Evolutionary conservation across 2,329 filamentous ascomycete species (phyloP), one percentile per base, ranked within the genome.

Genomic region (Neonectria sp.): DNA sequence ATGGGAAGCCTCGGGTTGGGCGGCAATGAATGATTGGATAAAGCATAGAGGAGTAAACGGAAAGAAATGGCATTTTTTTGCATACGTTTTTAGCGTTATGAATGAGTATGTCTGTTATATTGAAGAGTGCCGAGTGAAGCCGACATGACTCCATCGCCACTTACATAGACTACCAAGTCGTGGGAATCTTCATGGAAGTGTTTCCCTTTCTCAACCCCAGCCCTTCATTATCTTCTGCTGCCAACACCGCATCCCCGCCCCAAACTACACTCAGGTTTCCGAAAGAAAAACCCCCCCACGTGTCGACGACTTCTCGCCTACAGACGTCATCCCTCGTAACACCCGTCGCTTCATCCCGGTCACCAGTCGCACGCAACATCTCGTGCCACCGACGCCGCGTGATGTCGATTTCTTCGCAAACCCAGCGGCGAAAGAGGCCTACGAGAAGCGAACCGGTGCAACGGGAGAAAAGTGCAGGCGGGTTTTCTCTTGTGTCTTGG

Each of bases 1-100:
- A 75, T 37, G 70, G 63, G 48, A 66, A 68, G 49, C 49, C 49
- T 33, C 29, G 49, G 46, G 24, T 6, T 27, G 46, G 24, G n/a
- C 37, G 37, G 40, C 40, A 25, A 51, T 17, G n/a, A 31, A 35
- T 6, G 21, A 35, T 35, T 53, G 51, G 29, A 35, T 25, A 53
- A 24, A 2, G 40, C 2, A 45, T 45, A 45, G 51, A 53, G 31
- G n/a, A 53, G 25, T 17, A 6, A 6, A 17, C 13, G 24, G 25
- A 17, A 29, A 51, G 24, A 27, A 33, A 6, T 17, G 21, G n/a
- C 25, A 25, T 24, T 7, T 40, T 40, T 31, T 52, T 52, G 49
- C 49, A 52, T 52, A 21, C 21, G 27, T 12, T 3, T 7, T 17
- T 3, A 15, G 37, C 37, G 37, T 40, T 40, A 6, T 40, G 37